These are phyloP conservation scores for Ustilago esculenta DNA, from an alignment of 1,284 basidiomycete species.

Conservation along the genomic window DNA sequence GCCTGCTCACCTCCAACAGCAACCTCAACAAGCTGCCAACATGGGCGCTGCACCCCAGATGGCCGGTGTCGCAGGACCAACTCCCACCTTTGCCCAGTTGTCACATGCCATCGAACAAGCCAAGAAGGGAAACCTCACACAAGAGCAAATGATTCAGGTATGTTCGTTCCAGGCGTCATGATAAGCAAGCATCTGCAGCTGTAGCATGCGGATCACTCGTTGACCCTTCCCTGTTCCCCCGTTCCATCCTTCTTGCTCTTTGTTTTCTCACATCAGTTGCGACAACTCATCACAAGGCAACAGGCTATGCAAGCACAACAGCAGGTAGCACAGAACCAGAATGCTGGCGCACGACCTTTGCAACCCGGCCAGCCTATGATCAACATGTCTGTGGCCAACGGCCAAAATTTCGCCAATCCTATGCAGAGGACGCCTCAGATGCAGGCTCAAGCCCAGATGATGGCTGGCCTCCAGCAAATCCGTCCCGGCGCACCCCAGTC, in stretches of 20 bases:
- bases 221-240: too few species aligned
- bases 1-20: constrained; percentile 41
- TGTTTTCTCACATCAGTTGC: constrained; percentile 14
- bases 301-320: constrained; percentile 55
- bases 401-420: constrained; percentile 46
- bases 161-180: too few species aligned
- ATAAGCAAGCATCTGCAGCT: too few species aligned
- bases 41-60: constrained; percentile 18
- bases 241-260: not conserved
- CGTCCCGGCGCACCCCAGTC: constrained; percentile 33
- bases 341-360: constrained; percentile 27
- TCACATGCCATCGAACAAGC: constrained; percentile 49
- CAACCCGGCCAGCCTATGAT: constrained; percentile 47
- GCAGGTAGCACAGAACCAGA: constrained; percentile 44
- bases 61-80: constrained; percentile 19
- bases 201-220: too few species aligned
- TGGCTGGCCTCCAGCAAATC: constrained; percentile 45
- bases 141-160: constrained; percentile 50
- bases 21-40: constrained; percentile 23
- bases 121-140: constrained; percentile 49
- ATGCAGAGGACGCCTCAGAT: constrained; percentile 51
- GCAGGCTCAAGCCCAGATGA: constrained; percentile 53
- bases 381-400: constrained; percentile 21
- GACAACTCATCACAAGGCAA: constrained; percentile 47
- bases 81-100: constrained; percentile 43